These are phyloP conservation scores for Chrysopogon serrulatus DNA, from an alignment of 176 grass and related monocot species.

Conservation along the genomic window DNA sequence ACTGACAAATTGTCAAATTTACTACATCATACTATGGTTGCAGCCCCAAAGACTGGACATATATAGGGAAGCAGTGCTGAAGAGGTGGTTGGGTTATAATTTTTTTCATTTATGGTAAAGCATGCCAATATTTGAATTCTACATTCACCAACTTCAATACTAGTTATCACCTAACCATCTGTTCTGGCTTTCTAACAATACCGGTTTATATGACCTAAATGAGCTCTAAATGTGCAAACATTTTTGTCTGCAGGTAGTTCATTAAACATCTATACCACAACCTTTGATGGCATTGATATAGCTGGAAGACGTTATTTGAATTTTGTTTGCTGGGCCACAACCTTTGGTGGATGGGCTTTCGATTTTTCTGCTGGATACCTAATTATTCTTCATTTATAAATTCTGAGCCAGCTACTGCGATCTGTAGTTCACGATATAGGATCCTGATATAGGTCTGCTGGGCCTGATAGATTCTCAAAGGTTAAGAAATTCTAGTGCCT, in stretches of 20 bases:
- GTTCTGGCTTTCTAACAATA: neutral
- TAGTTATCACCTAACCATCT: neutral
- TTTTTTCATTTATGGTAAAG: conserved; percentile 76
- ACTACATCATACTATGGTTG: neutral
- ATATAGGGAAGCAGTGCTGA: conserved; percentile 54
- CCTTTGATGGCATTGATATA: conserved; percentile 73
- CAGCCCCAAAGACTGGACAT: conserved; percentile 78
- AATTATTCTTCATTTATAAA: too few relatives aligned
- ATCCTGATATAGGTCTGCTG: too few relatives aligned
- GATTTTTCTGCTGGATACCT: too few relatives aligned
- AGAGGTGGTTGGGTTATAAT: conserved; percentile 51
- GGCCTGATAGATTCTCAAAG: too few relatives aligned
- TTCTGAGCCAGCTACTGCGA: too few relatives aligned
- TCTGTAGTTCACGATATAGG: too few relatives aligned
- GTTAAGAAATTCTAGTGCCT: too few relatives aligned
- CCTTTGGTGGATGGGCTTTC: too few relatives aligned
- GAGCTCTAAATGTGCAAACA: neutral
- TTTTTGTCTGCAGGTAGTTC: conserved; percentile 61
- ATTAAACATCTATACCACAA: conserved; percentile 65
- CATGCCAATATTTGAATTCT: neutral
- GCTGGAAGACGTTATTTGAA: conserved; percentile 44
- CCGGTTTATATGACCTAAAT: neutral
- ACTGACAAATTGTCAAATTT: neutral
- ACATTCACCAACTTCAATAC: neutral
- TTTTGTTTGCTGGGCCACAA: too few relatives aligned